Conservation (phyloP, 1,284 basidiomycete genomes). For the Termitomyces sp. region DNA sequence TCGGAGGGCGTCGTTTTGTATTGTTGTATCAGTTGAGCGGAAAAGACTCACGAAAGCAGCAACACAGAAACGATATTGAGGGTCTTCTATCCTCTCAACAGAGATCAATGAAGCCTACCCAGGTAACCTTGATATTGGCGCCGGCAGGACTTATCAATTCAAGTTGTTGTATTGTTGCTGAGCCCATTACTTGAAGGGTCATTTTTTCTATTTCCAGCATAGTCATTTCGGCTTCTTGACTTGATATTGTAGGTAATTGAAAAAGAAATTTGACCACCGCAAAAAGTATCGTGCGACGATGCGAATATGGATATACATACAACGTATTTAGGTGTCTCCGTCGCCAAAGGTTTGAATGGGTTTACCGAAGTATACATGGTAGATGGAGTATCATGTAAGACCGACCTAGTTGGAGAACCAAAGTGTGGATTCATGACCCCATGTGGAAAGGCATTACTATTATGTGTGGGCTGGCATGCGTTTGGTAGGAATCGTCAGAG, state of each 20-base stretch:
- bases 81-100: constrained; percentile 43
- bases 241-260: constrained; percentile 42
- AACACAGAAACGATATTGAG: constrained; percentile 40
- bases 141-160: constrained; percentile 12
- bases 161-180: constrained; percentile 5
- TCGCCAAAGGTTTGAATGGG: constrained; percentile 3
- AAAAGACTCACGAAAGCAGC: constrained; percentile 29
- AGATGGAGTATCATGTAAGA: neutral
- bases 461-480: neutral
- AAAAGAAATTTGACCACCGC: constrained; percentile 20
- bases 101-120: constrained; percentile 40
- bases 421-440: neutral
- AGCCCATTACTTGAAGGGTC: constrained; percentile 28
- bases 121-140: constrained; percentile 25
- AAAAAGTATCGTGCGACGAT: neutral
- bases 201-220: constrained; percentile 54
- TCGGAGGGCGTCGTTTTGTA: constrained; percentile 17
- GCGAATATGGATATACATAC: constrained; percentile 6
- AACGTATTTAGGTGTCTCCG: neutral
- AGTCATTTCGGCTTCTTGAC: constrained; percentile 55
- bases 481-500: neutral
- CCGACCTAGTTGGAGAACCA: neutral
- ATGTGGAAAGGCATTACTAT: too few relatives aligned
- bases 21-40: constrained; percentile 10
- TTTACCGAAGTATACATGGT: constrained; percentile 11